A percentile compares a stretch with the other conserved stretches of the same genome.
These are phyloP conservation scores for Solanum clarkiae DNA, from an alignment of 257 asterid genomes.

Conservation along the genomic window DNA sequence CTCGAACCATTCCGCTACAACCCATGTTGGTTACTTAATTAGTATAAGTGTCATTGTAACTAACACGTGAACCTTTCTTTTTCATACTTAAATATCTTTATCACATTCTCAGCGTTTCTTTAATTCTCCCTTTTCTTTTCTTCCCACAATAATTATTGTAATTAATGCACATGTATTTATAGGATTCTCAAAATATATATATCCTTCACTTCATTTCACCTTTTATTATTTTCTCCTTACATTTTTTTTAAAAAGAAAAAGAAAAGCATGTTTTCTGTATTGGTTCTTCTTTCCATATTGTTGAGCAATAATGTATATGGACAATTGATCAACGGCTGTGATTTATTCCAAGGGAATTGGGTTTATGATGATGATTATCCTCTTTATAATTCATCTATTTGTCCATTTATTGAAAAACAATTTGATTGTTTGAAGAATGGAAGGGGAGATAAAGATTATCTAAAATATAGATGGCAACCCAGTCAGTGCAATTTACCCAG, in stretches of 20 bases:
- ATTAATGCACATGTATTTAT: not conserved
- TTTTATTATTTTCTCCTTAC: not conserved
- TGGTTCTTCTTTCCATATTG: not conserved
- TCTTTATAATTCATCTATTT: constrained; percentile 4
- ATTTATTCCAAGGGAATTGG: constrained; percentile 20
- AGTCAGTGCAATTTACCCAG: constrained; percentile 9
- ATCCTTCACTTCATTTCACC: not conserved
- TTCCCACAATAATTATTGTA: not conserved
- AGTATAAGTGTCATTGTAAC: not conserved
- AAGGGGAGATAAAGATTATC: constrained; percentile 11
- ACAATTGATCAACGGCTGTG: not conserved
- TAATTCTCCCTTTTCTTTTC: not conserved
- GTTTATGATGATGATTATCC: constrained; percentile 15
- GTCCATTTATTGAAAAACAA: constrained; percentile 16
- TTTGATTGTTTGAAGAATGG: constrained; percentile 23
- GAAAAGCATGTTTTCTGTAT: not conserved
- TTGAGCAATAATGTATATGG: constrained; percentile 2
- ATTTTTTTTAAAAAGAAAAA: not conserved
- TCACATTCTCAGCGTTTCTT: not conserved
- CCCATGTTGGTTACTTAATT: not conserved
- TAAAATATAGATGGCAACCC: constrained; percentile 26
- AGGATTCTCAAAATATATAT: not conserved
- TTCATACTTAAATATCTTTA: not conserved
- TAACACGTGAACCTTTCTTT: not conserved
- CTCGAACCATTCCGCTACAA: fast-evolving